Conservation (phyloP, 2,329 filamentous ascomycete species). For the Ophiognomonia clavigignenti-juglandacearum region DNA sequence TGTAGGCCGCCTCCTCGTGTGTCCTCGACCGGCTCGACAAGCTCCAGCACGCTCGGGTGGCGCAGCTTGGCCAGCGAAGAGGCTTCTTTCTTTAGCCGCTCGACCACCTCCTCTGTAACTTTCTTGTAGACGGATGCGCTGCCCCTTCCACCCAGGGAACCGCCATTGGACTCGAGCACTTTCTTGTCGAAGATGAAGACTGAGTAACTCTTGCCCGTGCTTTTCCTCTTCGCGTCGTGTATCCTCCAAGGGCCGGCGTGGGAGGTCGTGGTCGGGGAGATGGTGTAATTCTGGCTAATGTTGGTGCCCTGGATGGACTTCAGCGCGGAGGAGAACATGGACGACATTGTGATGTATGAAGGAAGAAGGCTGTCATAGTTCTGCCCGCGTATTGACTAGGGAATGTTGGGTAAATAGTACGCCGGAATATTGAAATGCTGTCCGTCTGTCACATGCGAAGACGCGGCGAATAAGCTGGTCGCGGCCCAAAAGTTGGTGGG, state of each 20-base stretch:
- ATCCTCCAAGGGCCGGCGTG: conserved; percentile 94
- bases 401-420: not conserved
- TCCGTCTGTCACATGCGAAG: conserved; percentile 12
- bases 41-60: conserved; percentile 86
- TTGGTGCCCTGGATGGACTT: conserved; percentile 90
- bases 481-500: not conserved
- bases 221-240: conserved; percentile 95
- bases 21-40: conserved; percentile 93
- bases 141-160: conserved; percentile 54
- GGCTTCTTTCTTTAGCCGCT: conserved; percentile 87
- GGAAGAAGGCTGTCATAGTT: conserved; percentile 11
- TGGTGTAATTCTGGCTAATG: conserved; percentile 85
- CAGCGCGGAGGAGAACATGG: conserved; percentile 88
- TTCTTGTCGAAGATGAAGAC: conserved; percentile 95
- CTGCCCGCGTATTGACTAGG: not conserved
- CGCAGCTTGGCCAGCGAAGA: conserved; percentile 81
- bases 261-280: conserved; percentile 71
- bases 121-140: conserved; percentile 69
- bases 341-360: conserved; percentile 25
- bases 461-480: too few species aligned
- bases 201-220: conserved; percentile 80
- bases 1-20: conserved; percentile 86
- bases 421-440: too few species aligned
- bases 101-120: conserved; percentile 82
- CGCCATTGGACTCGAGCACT: conserved; percentile 66